Evolutionary conservation across 441 rosid genomes (phyloP).

Genomic region (Populus hybrid): DNA sequence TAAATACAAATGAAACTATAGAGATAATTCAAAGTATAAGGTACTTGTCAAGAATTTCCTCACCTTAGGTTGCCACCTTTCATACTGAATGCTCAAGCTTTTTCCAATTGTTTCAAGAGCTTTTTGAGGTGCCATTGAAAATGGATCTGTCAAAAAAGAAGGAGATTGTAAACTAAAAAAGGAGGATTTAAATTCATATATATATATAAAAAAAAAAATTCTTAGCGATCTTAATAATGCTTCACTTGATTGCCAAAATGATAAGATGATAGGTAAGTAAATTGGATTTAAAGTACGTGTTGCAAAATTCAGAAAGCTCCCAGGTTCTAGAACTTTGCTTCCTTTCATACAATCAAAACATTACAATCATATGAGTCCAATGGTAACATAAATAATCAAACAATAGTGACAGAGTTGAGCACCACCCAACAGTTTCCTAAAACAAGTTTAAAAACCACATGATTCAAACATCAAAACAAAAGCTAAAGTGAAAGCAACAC

Average conservation of each 20-base stretch:
- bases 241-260: slow-evolving; percentile 6
- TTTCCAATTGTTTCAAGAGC: slow-evolving; percentile 92
- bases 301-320: not conserved
- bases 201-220: no score
- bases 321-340: not conserved
- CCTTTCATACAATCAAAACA: not conserved
- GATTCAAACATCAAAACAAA: not conserved
- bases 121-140: slow-evolving; percentile 94
- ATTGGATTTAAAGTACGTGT: not conserved
- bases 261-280: not conserved
- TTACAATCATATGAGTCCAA: not conserved
- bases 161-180: not conserved
- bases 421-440: not conserved
- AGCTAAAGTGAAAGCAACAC: not conserved
- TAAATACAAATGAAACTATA: slow-evolving; percentile 15
- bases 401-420: not conserved
- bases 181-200: not conserved
- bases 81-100: slow-evolving; percentile 84
- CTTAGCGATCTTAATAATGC: not conserved
- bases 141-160: slow-evolving; percentile 68
- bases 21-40: slow-evolving; percentile 7
- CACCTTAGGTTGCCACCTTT: slow-evolving; percentile 99
- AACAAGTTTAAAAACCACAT: not conserved
- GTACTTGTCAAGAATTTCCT: slow-evolving; percentile 13
- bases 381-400: not conserved